Conservation (phyloP, 257 asterid species). For the Salvia miltiorrhiza region DNA sequence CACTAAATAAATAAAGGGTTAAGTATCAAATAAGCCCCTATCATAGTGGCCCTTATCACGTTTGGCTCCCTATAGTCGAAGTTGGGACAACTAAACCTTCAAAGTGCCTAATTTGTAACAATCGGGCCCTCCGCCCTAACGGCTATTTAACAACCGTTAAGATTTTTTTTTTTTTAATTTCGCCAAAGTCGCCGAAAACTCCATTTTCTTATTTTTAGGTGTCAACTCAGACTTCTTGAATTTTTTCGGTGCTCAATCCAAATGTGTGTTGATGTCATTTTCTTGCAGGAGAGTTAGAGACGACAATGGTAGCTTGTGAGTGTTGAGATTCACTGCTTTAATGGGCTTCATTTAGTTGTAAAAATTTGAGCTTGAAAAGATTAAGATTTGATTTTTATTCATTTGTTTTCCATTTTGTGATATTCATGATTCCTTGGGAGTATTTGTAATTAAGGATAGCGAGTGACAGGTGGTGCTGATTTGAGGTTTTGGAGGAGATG, state of each 20-base stretch:
- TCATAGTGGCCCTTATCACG: no score
- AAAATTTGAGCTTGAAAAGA: background rate
- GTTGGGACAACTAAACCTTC: no score
- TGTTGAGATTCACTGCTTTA: background rate
- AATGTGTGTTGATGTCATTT: slow-evolving; percentile 13
- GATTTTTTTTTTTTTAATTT: no score
- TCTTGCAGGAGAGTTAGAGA: slow-evolving; percentile 85
- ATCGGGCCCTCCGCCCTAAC: no score
- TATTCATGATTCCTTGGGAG: background rate
- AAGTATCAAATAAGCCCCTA: no score
- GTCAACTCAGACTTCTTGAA: background rate
- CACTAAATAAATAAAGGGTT: no score
- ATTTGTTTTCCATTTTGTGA: no score
- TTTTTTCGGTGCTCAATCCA: slow-evolving; percentile 2
- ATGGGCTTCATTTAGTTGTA: background rate
- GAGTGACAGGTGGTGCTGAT: slow-evolving; percentile 20
- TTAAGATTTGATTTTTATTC: background rate
- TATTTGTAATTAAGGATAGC: background rate
- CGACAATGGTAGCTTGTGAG: slow-evolving; percentile 99
- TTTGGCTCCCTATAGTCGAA: no score
- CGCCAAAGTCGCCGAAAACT: no score
- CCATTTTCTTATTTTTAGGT: slow-evolving; percentile 23
- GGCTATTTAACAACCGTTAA: no score
- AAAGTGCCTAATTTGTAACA: no score
- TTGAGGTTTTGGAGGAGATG: slow-evolving; percentile 6